These are phyloP conservation scores for Lasiosphaeriaceae sp. DNA, from an alignment of 495 filamentous ascomycete species.

Conservation along the genomic window DNA sequence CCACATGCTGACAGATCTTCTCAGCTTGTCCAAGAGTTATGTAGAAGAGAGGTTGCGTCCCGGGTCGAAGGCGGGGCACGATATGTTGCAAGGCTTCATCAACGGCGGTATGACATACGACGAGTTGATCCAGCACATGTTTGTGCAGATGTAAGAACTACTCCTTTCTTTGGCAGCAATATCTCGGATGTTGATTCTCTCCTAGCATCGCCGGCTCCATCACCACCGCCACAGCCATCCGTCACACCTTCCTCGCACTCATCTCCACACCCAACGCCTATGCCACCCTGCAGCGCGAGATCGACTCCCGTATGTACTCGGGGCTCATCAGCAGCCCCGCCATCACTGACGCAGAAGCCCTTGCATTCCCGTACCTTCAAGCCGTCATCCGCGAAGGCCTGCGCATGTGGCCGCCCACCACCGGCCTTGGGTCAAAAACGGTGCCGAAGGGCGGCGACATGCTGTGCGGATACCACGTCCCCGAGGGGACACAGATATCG, in stretches of 20 bases:
- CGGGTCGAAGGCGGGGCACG: conserved; percentile 11
- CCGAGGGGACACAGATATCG: conserved; percentile 55
- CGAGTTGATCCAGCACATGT: conserved; percentile 22
- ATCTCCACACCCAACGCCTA: conserved; percentile 43
- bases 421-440: conserved; percentile 44
- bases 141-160: conserved; percentile 23
- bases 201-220: conserved; percentile 59
- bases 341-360: conserved; percentile 31
- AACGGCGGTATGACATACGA: conserved; percentile 29
- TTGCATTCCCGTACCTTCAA: conserved; percentile 43
- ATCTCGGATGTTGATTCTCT: no score
- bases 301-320: conserved; percentile 37
- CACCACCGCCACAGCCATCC: conserved; percentile 60
- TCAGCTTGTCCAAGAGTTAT: conserved; percentile 12
- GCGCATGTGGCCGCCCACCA: conserved; percentile 42
- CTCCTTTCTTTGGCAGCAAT: conserved; percentile 18
- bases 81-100: conserved; percentile 44
- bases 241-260: conserved; percentile 51
- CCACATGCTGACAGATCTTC: neutral
- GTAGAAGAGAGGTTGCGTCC: conserved; percentile 17
- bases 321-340: conserved; percentile 26
- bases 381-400: conserved; percentile 46
- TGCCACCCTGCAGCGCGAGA: conserved; percentile 53
- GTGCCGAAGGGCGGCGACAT: conserved; percentile 46
- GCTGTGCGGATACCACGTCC: conserved; percentile 48